Conservation (phyloP, 225 moss, liverwort and hornwort genomes). For the Physcomitrellopsis africana region DNA sequence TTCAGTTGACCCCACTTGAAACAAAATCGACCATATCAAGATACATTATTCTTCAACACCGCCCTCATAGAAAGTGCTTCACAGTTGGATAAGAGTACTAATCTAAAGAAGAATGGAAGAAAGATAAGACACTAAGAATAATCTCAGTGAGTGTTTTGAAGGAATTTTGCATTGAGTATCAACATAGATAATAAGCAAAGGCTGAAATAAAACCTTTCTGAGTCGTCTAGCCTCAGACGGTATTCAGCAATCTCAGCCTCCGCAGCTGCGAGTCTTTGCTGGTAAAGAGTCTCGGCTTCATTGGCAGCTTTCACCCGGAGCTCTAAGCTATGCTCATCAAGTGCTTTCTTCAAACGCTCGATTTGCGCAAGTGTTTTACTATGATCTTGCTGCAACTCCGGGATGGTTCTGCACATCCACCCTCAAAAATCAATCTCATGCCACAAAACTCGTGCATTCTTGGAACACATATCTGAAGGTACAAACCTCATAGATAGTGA, state of each 20-base stretch:
- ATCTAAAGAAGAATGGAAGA: constrained; percentile 1
- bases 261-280: constrained; percentile 74
- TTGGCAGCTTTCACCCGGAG: constrained; percentile 74
- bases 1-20: too few species aligned
- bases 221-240: constrained; percentile 58
- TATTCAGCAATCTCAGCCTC: constrained; percentile 70
- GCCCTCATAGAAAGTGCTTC: constrained; percentile 25
- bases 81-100: constrained; percentile 14
- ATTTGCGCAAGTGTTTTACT: constrained; percentile 62
- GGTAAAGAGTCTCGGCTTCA: constrained; percentile 72
- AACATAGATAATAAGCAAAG: constrained; percentile 14
- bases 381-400: constrained; percentile 70
- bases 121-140: neutral
- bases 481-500: constrained; percentile 5
- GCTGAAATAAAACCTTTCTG: constrained; percentile 52
- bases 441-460: constrained; percentile 18
- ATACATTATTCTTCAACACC: neutral
- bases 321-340: constrained; percentile 76
- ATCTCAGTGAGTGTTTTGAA: neutral
- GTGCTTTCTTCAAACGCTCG: constrained; percentile 58
- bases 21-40: too few species aligned
- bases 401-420: constrained; percentile 56
- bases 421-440: constrained; percentile 29
- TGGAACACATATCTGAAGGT: constrained; percentile 24
- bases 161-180: neutral